phyloP scores from a whole-genome alignment of 2,329 filamentous ascomycete species.

The Parasarocladium wereldwijsianum region DNA sequence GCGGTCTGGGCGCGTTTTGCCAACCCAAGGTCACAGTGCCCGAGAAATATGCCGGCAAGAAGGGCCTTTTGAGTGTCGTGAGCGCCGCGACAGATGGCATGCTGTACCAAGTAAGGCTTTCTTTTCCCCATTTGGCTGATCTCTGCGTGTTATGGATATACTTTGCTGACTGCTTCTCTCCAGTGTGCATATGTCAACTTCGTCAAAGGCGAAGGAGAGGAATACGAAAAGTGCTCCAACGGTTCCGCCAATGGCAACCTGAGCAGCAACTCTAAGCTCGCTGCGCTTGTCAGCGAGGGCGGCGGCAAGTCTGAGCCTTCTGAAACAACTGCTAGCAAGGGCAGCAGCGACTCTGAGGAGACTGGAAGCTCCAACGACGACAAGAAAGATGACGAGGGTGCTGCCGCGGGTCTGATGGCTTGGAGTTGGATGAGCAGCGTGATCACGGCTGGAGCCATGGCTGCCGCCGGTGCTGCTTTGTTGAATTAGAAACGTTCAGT shows the following conservation, averaged over 20 bases:
- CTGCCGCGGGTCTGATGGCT: slow-evolving; percentile 12
- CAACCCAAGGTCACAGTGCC: slow-evolving; percentile 32
- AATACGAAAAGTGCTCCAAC: slow-evolving; percentile 20
- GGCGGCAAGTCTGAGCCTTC: slow-evolving; percentile 5
- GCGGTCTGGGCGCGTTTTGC: slow-evolving; percentile 39
- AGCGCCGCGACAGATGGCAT: slow-evolving; percentile 38
- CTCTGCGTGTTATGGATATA: neutral
- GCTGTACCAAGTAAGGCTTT: slow-evolving; percentile 34
- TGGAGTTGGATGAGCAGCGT: slow-evolving; percentile 10
- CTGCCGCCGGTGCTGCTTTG: slow-evolving; percentile 14
- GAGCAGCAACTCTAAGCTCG: slow-evolving; percentile 17
- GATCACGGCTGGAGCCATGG: slow-evolving; percentile 14
- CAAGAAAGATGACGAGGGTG: slow-evolving; percentile 5
- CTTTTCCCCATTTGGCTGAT: neutral
- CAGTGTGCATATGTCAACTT: slow-evolving; percentile 46
- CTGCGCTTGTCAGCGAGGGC: slow-evolving; percentile 16
- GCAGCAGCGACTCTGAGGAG: neutral
- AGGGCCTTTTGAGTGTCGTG: slow-evolving; percentile 38
- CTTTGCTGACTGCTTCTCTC: neutral
- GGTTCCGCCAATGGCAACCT: slow-evolving; percentile 17
- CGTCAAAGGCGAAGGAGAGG: slow-evolving; percentile 24
- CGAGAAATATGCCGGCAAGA: slow-evolving; percentile 34
- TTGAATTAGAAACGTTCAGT: slow-evolving; percentile 14
- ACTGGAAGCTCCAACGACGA: neutral
- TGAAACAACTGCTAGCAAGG: slow-evolving; percentile 8